Conservation (phyloP, 129 eudicot genomes). For the Tanacetum coccineum region DNA sequence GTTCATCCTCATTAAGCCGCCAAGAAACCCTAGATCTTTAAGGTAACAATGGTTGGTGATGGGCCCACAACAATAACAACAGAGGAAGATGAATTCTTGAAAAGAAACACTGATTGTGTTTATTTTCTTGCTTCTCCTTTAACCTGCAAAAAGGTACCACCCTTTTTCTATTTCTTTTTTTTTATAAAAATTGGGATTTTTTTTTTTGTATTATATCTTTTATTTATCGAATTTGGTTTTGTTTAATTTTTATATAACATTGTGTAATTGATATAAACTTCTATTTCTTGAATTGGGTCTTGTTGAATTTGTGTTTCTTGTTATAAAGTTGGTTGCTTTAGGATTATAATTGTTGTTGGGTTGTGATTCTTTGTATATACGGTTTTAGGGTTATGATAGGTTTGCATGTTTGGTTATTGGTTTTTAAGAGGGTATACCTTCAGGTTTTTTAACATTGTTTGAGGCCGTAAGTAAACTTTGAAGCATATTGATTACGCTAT, state of each 20-base stretch:
- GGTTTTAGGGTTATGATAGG: slow-evolving; percentile 12
- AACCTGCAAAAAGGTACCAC: slow-evolving; percentile 96
- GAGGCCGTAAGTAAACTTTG: neutral
- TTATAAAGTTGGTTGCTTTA: too few species aligned
- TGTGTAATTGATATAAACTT: slow-evolving; percentile 8
- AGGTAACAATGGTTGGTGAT: slow-evolving; percentile 34
- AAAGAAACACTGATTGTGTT: slow-evolving; percentile 86
- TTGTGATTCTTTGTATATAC: too few species aligned
- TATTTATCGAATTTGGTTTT: too few species aligned
- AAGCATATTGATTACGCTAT: neutral
- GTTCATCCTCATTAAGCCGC: too few species aligned
- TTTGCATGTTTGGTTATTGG: neutral
- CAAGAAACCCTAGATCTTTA: neutral
- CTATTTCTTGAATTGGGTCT: neutral
- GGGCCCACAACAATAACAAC: slow-evolving; percentile 3
- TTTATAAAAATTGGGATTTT: neutral
- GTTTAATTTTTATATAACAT: too few species aligned
- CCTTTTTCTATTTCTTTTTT: neutral
- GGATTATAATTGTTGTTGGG: too few species aligned
- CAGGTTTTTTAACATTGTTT: neutral
- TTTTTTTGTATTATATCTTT: too few species aligned
- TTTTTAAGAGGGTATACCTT: neutral
- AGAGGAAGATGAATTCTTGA: slow-evolving; percentile 74
- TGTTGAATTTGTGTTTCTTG: too few species aligned
- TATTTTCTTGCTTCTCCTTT: slow-evolving; percentile 97